phyloP scores from a whole-genome alignment of 768 basidiomycete genomes.

The Suillus lakei region DNA sequence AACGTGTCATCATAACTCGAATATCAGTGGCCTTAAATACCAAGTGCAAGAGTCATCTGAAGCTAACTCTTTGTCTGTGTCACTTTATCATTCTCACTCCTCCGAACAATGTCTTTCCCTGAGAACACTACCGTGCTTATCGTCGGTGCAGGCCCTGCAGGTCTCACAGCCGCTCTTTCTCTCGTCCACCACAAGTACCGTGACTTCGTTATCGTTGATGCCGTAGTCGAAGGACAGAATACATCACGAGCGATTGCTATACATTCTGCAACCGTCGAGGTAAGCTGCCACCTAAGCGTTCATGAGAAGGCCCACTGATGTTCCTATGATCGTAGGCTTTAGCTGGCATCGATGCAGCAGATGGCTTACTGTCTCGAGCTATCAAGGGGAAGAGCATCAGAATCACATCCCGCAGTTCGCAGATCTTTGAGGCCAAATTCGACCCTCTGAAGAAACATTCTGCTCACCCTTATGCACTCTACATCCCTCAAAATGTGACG shows the following conservation, averaged over 20 bases:
- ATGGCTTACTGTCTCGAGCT: constrained; percentile 34
- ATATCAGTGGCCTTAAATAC: too few relatives aligned
- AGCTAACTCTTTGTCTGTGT: too few relatives aligned
- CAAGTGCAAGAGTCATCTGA: too few relatives aligned
- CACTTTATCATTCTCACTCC: too few relatives aligned
- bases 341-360: constrained; percentile 41
- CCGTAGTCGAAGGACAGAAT: constrained; percentile 27
- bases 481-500: too few relatives aligned
- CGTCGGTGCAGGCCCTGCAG: too few relatives aligned
- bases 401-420: too few relatives aligned
- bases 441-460: too few relatives aligned
- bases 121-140: constrained; percentile 36
- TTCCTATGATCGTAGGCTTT: constrained; percentile 44
- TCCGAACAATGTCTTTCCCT: not conserved
- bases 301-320: not conserved
- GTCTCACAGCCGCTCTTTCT: constrained; percentile 52
- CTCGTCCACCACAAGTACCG: constrained; percentile 40
- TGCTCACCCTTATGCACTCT: too few relatives aligned
- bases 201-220: constrained; percentile 44
- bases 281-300: constrained; percentile 24
- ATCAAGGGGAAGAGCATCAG: constrained; percentile 33
- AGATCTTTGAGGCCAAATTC: too few relatives aligned
- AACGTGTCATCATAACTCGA: too few relatives aligned
- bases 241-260: constrained; percentile 47
- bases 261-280: constrained; percentile 54